Evolutionary conservation across 768 basidiomycete genomes (phyloP).

Genomic region (Leccinum variicolor): DNA sequence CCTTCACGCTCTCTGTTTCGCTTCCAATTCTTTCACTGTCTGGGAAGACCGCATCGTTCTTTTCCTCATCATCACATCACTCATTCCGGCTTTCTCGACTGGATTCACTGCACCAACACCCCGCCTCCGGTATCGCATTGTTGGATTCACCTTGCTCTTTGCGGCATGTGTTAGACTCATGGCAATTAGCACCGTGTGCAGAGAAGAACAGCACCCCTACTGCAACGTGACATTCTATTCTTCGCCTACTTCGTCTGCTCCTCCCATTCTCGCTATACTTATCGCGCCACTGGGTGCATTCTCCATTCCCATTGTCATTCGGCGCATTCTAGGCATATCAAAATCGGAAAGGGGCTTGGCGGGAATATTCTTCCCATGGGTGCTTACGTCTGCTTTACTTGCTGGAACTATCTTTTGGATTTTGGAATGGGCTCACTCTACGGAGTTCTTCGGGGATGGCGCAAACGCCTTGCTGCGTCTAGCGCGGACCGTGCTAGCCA

Average conservation of each 20-base stretch:
- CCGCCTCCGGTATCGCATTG: constrained; percentile 70
- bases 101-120: constrained; percentile 67
- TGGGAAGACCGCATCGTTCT: constrained; percentile 90
- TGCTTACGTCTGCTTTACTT: constrained; percentile 57
- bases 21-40: constrained; percentile 95
- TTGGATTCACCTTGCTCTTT: constrained; percentile 66
- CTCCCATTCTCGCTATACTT: constrained; percentile 57
- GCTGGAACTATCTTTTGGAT: constrained; percentile 71
- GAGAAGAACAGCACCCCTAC: constrained; percentile 91
- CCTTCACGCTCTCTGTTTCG: constrained; percentile 73
- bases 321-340: constrained; percentile 58
- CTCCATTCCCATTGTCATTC: constrained; percentile 54
- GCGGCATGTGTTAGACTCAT: constrained; percentile 72
- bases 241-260: constrained; percentile 63
- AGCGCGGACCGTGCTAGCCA: constrained; percentile 59
- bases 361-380: constrained; percentile 53
- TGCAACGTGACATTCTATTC: constrained; percentile 90
- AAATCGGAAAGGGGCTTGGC: constrained; percentile 76
- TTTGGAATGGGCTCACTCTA: constrained; percentile 74
- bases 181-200: constrained; percentile 79
- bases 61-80: constrained; percentile 67
- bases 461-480: constrained; percentile 45
- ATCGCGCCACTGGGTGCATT: constrained; percentile 56
- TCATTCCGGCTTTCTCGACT: constrained; percentile 55
- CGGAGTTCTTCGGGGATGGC: constrained; percentile 39